Evolutionary conservation across 352 stramenopile genomes (phyloP).

Genomic region (Globisporangium emineosum): DNA sequence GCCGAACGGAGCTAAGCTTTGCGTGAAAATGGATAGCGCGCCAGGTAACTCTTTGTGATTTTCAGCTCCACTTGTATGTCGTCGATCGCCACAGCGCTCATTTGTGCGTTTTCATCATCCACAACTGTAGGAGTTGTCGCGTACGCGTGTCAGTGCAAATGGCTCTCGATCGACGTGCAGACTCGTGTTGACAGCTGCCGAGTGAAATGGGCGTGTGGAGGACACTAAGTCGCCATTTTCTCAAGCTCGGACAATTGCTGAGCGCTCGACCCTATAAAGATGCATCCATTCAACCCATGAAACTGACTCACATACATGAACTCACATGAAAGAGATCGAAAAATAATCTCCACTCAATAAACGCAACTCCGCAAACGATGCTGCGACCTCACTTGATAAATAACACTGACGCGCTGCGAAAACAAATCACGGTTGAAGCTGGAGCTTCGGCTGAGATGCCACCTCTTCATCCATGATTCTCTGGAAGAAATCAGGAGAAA

Average conservation of each 20-base stretch:
- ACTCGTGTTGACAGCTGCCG: slow-evolving; percentile 46
- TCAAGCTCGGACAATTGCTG: background rate
- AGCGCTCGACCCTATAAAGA: background rate
- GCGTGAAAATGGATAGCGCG: slow-evolving; percentile 54
- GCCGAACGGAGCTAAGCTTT: slow-evolving; percentile 63
- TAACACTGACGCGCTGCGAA: slow-evolving; percentile 7
- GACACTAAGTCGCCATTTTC: slow-evolving; percentile 32
- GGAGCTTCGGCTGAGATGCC: slow-evolving; percentile 47
- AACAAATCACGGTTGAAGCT: slow-evolving; percentile 24
- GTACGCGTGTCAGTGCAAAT: slow-evolving; percentile 84
- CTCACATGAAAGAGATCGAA: background rate
- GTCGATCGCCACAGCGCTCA: background rate
- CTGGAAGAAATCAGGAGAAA: slow-evolving; percentile 30
- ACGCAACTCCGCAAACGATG: background rate
- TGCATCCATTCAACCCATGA: background rate
- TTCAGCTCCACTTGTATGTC: background rate
- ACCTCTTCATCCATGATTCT: slow-evolving; percentile 42
- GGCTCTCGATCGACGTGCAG: slow-evolving; percentile 54
- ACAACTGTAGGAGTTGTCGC: slow-evolving; percentile 26
- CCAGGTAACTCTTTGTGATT: slow-evolving; percentile 18
- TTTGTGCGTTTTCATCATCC: background rate
- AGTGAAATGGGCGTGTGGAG: slow-evolving; percentile 73
- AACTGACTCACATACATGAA: background rate
- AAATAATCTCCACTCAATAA: background rate
- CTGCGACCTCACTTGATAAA: slow-evolving; percentile 7